Conservation (phyloP, 2,329 filamentous ascomycete genomes). For the Verruconis gallopava region DNA sequence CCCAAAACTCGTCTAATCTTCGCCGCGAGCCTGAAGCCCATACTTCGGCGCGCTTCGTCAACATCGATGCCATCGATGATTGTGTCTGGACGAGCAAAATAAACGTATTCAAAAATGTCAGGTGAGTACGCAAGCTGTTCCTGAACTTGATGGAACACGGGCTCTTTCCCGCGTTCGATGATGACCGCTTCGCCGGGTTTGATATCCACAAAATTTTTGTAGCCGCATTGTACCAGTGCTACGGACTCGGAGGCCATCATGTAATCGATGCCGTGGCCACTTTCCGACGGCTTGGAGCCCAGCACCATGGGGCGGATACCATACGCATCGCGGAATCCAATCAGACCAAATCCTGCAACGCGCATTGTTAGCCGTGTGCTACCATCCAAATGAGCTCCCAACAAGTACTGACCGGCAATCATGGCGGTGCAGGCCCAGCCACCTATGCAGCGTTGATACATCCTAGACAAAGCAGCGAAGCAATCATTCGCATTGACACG, state of each 20-base stretch:
- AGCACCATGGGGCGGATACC: conserved; percentile 75
- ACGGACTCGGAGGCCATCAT: conserved; percentile 87
- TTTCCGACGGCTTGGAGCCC: conserved; percentile 57
- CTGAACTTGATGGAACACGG: conserved; percentile 64
- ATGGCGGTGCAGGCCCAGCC: conserved; percentile 72
- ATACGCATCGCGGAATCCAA: conserved; percentile 67
- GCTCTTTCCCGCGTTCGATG: conserved; percentile 61
- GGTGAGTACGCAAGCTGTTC: conserved; percentile 58
- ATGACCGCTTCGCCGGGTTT: conserved; percentile 76
- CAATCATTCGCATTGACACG: conserved; percentile 68
- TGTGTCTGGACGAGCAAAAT: conserved; percentile 72
- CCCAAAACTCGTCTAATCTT: conserved; percentile 56
- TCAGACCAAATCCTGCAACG: conserved; percentile 56
- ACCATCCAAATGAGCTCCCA: too few relatives aligned
- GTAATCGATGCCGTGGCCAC: conserved; percentile 60
- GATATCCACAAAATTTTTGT: conserved; percentile 63
- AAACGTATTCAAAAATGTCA: conserved; percentile 80
- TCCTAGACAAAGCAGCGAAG: conserved; percentile 56
- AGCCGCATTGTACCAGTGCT: conserved; percentile 69
- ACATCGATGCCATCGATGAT: conserved; percentile 82
- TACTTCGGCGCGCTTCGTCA: conserved; percentile 69
- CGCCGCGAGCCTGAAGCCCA: conserved; percentile 71
- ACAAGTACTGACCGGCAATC: conserved; percentile 55
- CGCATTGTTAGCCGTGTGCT: too few relatives aligned
- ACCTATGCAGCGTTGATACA: conserved; percentile 61